These are phyloP conservation scores for Penicillium sp. DNA, from an alignment of 2,329 filamentous ascomycete genomes.

Conservation along the genomic window DNA sequence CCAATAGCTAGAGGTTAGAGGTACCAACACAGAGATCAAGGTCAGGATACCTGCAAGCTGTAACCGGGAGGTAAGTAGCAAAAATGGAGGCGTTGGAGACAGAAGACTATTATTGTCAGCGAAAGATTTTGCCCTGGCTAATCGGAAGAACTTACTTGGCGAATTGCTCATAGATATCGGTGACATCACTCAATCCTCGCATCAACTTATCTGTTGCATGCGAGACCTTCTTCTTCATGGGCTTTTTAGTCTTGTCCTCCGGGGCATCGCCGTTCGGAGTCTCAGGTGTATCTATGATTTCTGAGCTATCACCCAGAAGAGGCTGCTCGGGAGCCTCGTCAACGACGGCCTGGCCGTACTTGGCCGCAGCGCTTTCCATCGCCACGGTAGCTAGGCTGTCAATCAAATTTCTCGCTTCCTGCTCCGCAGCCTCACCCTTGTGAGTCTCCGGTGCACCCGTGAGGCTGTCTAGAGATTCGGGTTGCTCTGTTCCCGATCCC, in stretches of 20 bases:
- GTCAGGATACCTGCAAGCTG: slow-evolving; percentile 56
- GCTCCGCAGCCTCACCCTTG: slow-evolving; percentile 79
- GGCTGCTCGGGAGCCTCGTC: slow-evolving; percentile 46
- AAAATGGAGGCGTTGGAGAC: slow-evolving; percentile 65
- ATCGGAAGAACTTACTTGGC: slow-evolving; percentile 49
- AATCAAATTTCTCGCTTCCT: slow-evolving; percentile 79
- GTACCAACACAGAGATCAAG: slow-evolving; percentile 53
- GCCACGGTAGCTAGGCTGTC: slow-evolving; percentile 71
- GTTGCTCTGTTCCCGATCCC: slow-evolving; percentile 63
- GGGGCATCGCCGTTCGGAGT: slow-evolving; percentile 53
- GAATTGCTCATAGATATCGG: slow-evolving; percentile 65
- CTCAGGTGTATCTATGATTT: slow-evolving; percentile 56
- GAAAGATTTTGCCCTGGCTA: not conserved
- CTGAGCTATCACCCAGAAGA: slow-evolving; percentile 50
- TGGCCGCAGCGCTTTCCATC: slow-evolving; percentile 72
- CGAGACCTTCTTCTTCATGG: slow-evolving; percentile 76
- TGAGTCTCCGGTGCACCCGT: slow-evolving; percentile 79
- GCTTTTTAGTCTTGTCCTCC: slow-evolving; percentile 70
- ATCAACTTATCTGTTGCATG: slow-evolving; percentile 72
- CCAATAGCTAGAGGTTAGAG: slow-evolving; percentile 60
- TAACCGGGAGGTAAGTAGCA: slow-evolving; percentile 53
- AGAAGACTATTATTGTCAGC: slow-evolving; percentile 47
- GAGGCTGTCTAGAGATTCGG: slow-evolving; percentile 73
- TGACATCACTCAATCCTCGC: slow-evolving; percentile 61
- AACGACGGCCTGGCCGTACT: slow-evolving; percentile 68